These are phyloP conservation scores for Venturia effusa DNA, from an alignment of 2,329 filamentous ascomycete genomes.

Conservation along the genomic window DNA sequence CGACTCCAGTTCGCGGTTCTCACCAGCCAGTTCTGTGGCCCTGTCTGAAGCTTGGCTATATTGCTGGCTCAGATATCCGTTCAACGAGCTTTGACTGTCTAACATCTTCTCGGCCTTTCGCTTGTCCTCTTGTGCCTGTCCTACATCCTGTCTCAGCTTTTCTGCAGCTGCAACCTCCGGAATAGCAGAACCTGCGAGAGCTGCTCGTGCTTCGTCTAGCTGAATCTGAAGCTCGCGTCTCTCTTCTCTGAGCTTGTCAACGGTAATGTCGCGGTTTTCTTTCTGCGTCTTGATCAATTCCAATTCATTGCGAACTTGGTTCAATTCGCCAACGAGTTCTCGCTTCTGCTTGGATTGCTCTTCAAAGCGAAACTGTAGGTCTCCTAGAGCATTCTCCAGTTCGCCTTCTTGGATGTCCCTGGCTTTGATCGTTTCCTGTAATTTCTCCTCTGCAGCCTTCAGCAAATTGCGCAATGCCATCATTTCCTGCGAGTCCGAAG, in stretches of 20 bases:
- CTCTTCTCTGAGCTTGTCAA: constrained; percentile 8
- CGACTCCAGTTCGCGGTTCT: constrained; percentile 7
- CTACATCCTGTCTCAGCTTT: constrained; percentile 4
- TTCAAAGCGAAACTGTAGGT: constrained; percentile 9
- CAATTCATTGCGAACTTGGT: not conserved
- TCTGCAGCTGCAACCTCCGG: constrained; percentile 10
- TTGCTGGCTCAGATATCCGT: not conserved
- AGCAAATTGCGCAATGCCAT: constrained; percentile 1
- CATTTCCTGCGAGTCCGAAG: constrained; percentile 1
- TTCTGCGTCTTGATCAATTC: not conserved
- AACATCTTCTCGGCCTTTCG: constrained; percentile 4
- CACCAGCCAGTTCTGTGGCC: not conserved
- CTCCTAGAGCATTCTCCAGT: not conserved
- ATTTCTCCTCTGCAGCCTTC: constrained; percentile 2
- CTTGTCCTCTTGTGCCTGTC: constrained; percentile 4
- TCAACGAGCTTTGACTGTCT: not conserved
- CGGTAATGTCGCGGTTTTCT: not conserved
- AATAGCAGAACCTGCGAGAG: constrained; percentile 2
- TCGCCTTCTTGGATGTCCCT: not conserved
- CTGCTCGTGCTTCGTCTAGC: not conserved
- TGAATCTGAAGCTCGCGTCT: constrained; percentile 1
- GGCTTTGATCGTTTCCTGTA: not conserved
- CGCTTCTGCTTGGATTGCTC: constrained; percentile 4
- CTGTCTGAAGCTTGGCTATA: not conserved
- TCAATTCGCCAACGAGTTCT: not conserved